phyloP scores from a whole-genome alignment of 2,329 filamentous ascomycete species.

The Phialophora tarda region DNA sequence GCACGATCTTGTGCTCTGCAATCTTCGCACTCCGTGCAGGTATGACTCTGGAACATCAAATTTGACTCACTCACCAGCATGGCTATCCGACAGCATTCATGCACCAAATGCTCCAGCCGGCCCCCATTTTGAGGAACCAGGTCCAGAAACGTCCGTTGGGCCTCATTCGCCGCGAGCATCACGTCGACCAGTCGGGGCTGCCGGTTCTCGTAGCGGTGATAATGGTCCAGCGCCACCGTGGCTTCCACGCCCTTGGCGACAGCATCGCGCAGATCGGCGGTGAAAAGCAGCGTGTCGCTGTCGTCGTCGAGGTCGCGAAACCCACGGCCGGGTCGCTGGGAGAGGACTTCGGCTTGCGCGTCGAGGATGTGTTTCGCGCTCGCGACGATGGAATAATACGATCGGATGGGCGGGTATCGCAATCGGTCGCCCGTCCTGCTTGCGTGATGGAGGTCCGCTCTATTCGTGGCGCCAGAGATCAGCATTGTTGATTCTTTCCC shows the following conservation, averaged over 20 bases:
- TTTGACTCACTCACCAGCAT: not conserved
- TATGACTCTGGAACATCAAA: not conserved
- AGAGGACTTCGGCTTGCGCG: not conserved
- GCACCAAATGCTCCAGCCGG: not conserved
- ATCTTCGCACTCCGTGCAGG: not conserved
- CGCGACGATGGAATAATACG: conserved; percentile 2
- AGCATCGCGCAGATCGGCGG: not conserved
- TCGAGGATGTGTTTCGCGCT: conserved; percentile 7
- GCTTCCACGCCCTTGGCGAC: conserved; percentile 1
- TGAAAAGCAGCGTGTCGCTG: not conserved
- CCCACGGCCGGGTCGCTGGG: not conserved
- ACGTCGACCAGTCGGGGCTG: conserved; percentile 1
- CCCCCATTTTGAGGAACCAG: not conserved
- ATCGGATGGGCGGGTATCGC: conserved; percentile 3
- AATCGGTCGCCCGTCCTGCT: conserved; percentile 9
- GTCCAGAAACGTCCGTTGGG: conserved; percentile 2
- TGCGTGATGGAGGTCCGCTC: conserved; percentile 6
- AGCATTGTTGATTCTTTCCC: not conserved
- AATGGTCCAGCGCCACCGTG: conserved; percentile 9
- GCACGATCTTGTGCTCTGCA: not conserved
- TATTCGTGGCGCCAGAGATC: not conserved
- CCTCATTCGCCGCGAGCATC: conserved; percentile 10
- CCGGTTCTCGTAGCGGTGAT: conserved; percentile 1
- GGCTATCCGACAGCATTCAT: not conserved
- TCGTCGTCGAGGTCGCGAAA: not conserved